These are phyloP conservation scores for Cercophora sp. DNA, from an alignment of 495 filamentous ascomycete species.

Conservation along the genomic window DNA sequence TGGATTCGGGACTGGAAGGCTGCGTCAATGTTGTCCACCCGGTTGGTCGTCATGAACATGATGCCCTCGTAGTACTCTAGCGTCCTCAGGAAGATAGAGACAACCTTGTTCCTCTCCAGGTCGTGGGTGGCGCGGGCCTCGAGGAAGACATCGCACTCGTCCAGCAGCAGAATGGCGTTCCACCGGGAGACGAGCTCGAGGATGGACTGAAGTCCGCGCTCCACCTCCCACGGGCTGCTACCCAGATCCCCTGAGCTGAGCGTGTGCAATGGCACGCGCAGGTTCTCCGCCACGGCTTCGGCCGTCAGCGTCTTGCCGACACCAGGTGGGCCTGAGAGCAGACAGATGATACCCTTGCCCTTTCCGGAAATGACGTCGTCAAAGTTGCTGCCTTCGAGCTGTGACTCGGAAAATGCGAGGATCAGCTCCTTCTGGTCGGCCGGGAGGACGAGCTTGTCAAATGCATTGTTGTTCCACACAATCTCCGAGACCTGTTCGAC, in stretches of 20 bases:
- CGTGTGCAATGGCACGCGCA: constrained; percentile 48
- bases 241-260: constrained; percentile 56
- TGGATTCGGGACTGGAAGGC: constrained; percentile 53
- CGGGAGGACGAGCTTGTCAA: constrained; percentile 53
- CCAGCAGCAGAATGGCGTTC: constrained; percentile 55
- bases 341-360: constrained; percentile 57
- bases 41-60: constrained; percentile 58
- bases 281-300: constrained; percentile 50
- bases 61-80: constrained; percentile 57
- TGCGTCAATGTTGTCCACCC: constrained; percentile 44
- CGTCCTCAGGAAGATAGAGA: constrained; percentile 54
- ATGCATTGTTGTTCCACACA: constrained; percentile 50
- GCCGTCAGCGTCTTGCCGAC: constrained; percentile 61
- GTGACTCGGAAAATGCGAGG: constrained; percentile 47
- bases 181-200: constrained; percentile 49
- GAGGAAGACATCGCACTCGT: constrained; percentile 68
- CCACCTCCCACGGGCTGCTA: constrained; percentile 44
- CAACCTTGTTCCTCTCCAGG: constrained; percentile 52
- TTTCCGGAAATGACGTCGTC: constrained; percentile 57
- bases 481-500: constrained; percentile 39
- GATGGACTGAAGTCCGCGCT: constrained; percentile 46
- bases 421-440: constrained; percentile 50
- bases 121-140: constrained; percentile 52
- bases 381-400: constrained; percentile 51
- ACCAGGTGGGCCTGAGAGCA: constrained; percentile 57